These are phyloP conservation scores for Leucaena leucocephala DNA, from an alignment of 306 rosid species.

Conservation along the genomic window DNA sequence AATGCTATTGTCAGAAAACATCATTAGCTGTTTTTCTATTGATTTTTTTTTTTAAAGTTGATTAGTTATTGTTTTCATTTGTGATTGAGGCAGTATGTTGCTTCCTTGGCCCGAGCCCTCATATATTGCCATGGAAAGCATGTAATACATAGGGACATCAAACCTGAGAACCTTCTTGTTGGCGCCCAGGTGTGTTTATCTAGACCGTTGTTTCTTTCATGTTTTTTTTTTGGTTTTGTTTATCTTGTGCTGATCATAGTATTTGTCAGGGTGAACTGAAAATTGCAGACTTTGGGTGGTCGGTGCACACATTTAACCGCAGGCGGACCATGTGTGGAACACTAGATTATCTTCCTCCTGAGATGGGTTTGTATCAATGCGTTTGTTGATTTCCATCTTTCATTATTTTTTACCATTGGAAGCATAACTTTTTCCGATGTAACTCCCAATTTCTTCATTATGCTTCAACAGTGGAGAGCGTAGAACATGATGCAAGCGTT, in stretches of 20 bases:
- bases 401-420: not conserved
- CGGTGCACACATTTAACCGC: constrained; percentile 98
- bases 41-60: constrained; percentile 16
- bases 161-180: constrained; percentile 94
- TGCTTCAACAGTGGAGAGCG: constrained; percentile 86
- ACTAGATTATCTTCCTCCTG: constrained; percentile 97
- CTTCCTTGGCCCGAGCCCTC: constrained; percentile 94
- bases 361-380: constrained; percentile 76
- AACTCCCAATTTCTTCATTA: constrained; percentile 22
- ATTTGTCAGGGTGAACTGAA: constrained; percentile 85
- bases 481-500: constrained; percentile 95
- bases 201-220: constrained; percentile 26
- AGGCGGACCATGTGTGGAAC: constrained; percentile 99
- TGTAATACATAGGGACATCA: constrained; percentile 95
- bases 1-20: not conserved
- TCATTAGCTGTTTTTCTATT: not conserved
- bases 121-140: constrained; percentile 99
- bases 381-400: not conserved
- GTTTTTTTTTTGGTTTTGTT: constrained; percentile 10
- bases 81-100: constrained; percentile 75
- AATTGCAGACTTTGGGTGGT: constrained; percentile 99
- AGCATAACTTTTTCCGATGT: not conserved
- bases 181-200: constrained; percentile 80
- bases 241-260: constrained; percentile 32
- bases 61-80: constrained; percentile 17